Base-by-base conservation (phyloP, 176 grass and related monocot genomes). In the Eleusine indica region DNA sequence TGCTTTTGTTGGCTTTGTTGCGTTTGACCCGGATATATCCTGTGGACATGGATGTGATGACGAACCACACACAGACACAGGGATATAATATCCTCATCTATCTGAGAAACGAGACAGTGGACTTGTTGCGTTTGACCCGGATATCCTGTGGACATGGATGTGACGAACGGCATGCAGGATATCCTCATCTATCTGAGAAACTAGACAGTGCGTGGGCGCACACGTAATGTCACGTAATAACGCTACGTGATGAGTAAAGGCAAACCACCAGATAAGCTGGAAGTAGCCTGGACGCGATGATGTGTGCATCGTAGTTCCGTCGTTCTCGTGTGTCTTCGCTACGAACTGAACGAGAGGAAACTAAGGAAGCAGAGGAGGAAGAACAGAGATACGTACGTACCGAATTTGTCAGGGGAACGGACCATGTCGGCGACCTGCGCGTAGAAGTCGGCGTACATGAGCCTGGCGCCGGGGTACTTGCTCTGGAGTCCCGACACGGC, bases 401-500 rank as follows among this genome's bases (percentile, higher is more conserved):
- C 92, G 66, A 89, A 94, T 71, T 58, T 90, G 53, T 43, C 66
- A 1, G 90, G 95, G 1, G 87, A 89, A 2, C 89, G 86, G 30
- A 85, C 65, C 90, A 98, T 94, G 57, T 94, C 84, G 0, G 79
- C 19, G 72, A 87, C 84, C 76, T 91, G 92, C 19, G 77, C 39
- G 79, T 91, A 94, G 56, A 90, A 94, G 84, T 98, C 90, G 18
- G 78, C 90, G 64, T 91, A 94, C 86, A 92, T 91, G 90, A 98
- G 76, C 75, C 90, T 78, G 40, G 79, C 79, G 14, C 60, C 37
- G 28, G 90, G 30, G 84, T 90, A 84, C 75, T 90, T 98, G 30
- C 25, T 43, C 66, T 21, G 86, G 71, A 98, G 86, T 6, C 62
- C 13, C 17, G 83, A 66, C 12, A 98, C 73, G 5, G 44, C 74